These are phyloP conservation scores for Trichoderma gamsii DNA, from an alignment of 495 filamentous ascomycete genomes.

Conservation along the genomic window DNA sequence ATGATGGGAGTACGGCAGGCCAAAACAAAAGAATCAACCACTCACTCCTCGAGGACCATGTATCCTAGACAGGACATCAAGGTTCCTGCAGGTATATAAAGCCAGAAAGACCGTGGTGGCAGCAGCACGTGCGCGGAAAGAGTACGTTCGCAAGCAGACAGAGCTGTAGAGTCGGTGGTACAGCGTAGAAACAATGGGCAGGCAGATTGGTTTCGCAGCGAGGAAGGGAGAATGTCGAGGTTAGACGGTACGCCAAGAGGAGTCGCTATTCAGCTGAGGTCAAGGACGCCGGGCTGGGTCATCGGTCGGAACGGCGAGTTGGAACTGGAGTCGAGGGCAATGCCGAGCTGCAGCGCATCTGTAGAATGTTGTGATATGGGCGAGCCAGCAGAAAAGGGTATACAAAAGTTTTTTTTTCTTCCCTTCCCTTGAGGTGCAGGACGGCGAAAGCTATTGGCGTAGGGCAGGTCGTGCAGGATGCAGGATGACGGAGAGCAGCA, in stretches of 20 bases:
- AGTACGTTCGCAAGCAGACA: neutral
- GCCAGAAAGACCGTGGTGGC: neutral
- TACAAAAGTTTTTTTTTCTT: neutral
- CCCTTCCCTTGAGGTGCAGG: neutral
- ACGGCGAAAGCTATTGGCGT: neutral
- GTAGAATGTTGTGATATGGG: neutral
- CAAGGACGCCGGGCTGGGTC: constrained; percentile 5
- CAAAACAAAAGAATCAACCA: neutral
- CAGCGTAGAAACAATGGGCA: neutral
- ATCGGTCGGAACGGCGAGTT: constrained; percentile 7
- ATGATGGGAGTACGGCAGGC: neutral
- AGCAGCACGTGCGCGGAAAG: neutral
- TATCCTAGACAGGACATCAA: constrained; percentile 6
- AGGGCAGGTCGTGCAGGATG: neutral
- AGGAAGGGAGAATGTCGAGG: neutral
- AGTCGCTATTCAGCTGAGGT: constrained; percentile 8
- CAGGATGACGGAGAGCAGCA: constrained; percentile 1
- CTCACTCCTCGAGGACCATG: constrained; percentile 14
- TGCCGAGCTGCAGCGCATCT: constrained; percentile 1
- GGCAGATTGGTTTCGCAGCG: neutral
- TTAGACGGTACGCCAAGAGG: neutral
- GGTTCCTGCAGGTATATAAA: neutral
- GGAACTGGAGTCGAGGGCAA: neutral
- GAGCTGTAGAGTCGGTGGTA: neutral
- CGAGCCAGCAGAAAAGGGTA: neutral